Percentiles rank a stretch among this genome's conserved stretches.
Conservation (phyloP, 306 rosid genomes). For the Citrullus colocynthis region DNA sequence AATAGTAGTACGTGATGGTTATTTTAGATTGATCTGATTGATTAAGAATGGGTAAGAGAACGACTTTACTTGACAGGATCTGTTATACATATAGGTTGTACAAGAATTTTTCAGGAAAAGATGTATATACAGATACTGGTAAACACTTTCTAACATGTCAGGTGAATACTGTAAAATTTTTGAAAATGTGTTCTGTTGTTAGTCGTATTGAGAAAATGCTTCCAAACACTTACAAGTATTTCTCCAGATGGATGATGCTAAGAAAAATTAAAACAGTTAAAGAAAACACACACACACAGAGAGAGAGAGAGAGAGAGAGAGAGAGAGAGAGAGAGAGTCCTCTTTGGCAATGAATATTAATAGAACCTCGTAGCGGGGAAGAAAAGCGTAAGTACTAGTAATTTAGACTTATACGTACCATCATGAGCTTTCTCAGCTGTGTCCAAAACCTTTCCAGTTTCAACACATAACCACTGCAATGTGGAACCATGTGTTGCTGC, state of each 20-base stretch:
- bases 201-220: neutral
- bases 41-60: too few species aligned
- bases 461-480: slow-evolving; percentile 78
- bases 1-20: too few species aligned
- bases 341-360: neutral
- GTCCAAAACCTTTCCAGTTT: slow-evolving; percentile 80
- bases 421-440: slow-evolving; percentile 95
- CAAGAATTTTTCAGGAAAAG: neutral
- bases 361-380: neutral
- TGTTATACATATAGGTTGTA: too few species aligned
- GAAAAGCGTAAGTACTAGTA: neutral
- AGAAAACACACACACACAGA: too few species aligned
- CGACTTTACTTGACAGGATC: too few species aligned
- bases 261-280: neutral
- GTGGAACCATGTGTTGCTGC: slow-evolving; percentile 84
- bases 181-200: neutral
- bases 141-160: neutral
- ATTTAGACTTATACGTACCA: slow-evolving; percentile 49
- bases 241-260: neutral
- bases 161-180: neutral
- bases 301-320: too few species aligned
- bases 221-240: neutral
- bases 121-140: neutral
- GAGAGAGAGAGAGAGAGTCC: too few species aligned
- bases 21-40: too few species aligned